phyloP scores from a whole-genome alignment of 1,139 yeast genomes.

The Sugiyamaella novakii region DNA sequence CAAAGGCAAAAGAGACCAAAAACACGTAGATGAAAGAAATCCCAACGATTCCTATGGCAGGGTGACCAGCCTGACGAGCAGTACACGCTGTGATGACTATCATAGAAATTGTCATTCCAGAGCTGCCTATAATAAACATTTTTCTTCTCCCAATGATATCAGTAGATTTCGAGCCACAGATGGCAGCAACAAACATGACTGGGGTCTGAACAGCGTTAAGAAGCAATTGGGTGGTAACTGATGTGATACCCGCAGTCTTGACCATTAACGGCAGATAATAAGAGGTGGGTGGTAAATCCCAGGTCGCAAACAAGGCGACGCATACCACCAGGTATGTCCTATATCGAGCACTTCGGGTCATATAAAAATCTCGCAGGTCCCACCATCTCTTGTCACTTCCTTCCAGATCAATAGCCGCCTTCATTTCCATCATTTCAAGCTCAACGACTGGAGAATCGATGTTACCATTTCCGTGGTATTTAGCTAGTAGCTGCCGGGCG shows the following conservation, averaged over 20 bases:
- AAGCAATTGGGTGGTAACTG: slow-evolving; percentile 17
- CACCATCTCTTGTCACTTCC: slow-evolving; percentile 24
- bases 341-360: slow-evolving; percentile 18
- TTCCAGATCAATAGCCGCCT: slow-evolving; percentile 19
- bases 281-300: slow-evolving; percentile 22
- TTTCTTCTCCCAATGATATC: slow-evolving; percentile 27
- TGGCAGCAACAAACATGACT: slow-evolving; percentile 19
- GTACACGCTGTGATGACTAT: slow-evolving; percentile 26
- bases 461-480: slow-evolving; percentile 31
- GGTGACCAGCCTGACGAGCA: slow-evolving; percentile 19
- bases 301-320: slow-evolving; percentile 18
- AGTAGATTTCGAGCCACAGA: slow-evolving; percentile 17
- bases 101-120: slow-evolving; percentile 25
- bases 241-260: slow-evolving; percentile 21
- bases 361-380: slow-evolving; percentile 22
- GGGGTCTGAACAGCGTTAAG: slow-evolving; percentile 23
- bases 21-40: slow-evolving; percentile 22
- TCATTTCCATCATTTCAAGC: slow-evolving; percentile 23
- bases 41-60: slow-evolving; percentile 19
- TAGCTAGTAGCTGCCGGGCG: slow-evolving; percentile 67
- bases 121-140: slow-evolving; percentile 22
- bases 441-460: slow-evolving; percentile 19
- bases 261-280: slow-evolving; percentile 25
- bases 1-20: slow-evolving; percentile 20
- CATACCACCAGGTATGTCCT: slow-evolving; percentile 2